These are phyloP conservation scores for Magnusiomyces fungicola DNA, from an alignment of 1,139 yeast species.

Conservation along the genomic window DNA sequence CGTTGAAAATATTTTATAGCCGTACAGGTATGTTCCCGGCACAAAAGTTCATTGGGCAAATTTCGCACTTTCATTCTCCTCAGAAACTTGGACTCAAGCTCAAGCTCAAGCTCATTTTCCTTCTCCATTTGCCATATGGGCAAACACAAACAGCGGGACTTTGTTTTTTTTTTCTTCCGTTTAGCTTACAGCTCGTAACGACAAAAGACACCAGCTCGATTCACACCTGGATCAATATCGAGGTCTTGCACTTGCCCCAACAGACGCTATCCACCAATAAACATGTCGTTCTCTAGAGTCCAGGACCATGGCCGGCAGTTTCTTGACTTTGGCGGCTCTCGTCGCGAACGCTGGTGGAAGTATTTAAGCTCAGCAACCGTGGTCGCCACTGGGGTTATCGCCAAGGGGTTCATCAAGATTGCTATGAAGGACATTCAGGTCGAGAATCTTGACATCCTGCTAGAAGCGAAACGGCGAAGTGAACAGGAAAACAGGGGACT, in stretches of 20 bases:
- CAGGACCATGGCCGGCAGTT: slow-evolving; percentile 69
- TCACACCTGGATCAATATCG: too few relatives aligned
- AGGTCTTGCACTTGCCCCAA: too few relatives aligned
- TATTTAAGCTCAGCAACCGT: slow-evolving; percentile 64
- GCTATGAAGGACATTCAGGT: slow-evolving; percentile 54
- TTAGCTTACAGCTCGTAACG: not conserved
- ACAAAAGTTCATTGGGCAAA: too few relatives aligned
- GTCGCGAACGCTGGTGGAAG: slow-evolving; percentile 46
- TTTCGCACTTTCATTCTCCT: too few relatives aligned
- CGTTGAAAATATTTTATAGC: too few relatives aligned
- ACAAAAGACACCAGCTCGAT: not conserved
- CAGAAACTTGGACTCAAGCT: too few relatives aligned
- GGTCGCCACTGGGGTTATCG: slow-evolving; percentile 52
- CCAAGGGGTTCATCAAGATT: slow-evolving; percentile 55
- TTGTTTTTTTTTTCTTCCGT: not conserved
- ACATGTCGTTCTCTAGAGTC: slow-evolving; percentile 70
- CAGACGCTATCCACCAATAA: not conserved
- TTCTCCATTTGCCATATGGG: too few relatives aligned
- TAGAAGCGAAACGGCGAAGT: slow-evolving; percentile 54
- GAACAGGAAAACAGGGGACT: slow-evolving; percentile 63
- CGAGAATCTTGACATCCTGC: slow-evolving; percentile 55
- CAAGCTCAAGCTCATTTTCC: too few relatives aligned
- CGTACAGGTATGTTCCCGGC: too few relatives aligned
- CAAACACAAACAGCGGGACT: too few relatives aligned
- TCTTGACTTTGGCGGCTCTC: slow-evolving; percentile 57